These are phyloP conservation scores for Boletellus ananiceps DNA, from an alignment of 768 basidiomycete genomes.

Conservation along the genomic window DNA sequence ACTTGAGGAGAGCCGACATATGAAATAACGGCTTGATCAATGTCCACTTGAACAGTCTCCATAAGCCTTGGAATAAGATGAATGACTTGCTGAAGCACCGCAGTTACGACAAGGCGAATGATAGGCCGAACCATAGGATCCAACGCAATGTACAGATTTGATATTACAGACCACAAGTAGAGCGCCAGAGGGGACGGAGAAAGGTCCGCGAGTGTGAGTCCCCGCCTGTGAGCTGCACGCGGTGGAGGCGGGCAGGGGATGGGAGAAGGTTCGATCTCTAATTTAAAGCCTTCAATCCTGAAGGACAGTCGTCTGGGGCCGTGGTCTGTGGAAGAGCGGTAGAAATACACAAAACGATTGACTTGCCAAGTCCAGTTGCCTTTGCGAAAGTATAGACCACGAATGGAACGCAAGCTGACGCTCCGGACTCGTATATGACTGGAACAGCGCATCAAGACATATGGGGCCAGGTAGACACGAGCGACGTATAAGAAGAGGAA, in stretches of 20 bases:
- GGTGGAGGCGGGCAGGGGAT: slow-evolving; percentile 14
- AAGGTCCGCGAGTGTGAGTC: slow-evolving; percentile 40
- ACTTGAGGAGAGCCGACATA: slow-evolving; percentile 49
- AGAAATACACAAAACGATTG: slow-evolving; percentile 63
- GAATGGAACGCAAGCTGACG: slow-evolving; percentile 72
- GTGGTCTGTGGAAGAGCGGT: slow-evolving; percentile 45
- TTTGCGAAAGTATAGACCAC: slow-evolving; percentile 64
- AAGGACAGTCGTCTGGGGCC: slow-evolving; percentile 54
- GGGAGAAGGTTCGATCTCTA: slow-evolving; percentile 40
- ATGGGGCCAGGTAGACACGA: slow-evolving; percentile 64
- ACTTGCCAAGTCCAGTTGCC: slow-evolving; percentile 52
- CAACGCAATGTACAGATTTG: slow-evolving; percentile 38
- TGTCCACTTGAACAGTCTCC: slow-evolving; percentile 63
- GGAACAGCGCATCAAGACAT: slow-evolving; percentile 56
- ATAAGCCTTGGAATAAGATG: slow-evolving; percentile 64
- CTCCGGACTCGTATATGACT: slow-evolving; percentile 61
- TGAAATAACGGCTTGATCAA: slow-evolving; percentile 50
- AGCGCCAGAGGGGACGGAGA: slow-evolving; percentile 35
- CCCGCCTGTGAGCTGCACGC: slow-evolving; percentile 32
- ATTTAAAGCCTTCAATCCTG: slow-evolving; percentile 54
- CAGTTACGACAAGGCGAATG: slow-evolving; percentile 51
- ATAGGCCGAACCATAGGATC: slow-evolving; percentile 63
- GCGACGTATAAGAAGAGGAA: slow-evolving; percentile 53
- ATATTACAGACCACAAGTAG: slow-evolving; percentile 30
- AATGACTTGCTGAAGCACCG: slow-evolving; percentile 53